Evolutionary conservation across 2,329 filamentous ascomycete species (phyloP).

Genomic region (Didymellaceae sp.): DNA sequence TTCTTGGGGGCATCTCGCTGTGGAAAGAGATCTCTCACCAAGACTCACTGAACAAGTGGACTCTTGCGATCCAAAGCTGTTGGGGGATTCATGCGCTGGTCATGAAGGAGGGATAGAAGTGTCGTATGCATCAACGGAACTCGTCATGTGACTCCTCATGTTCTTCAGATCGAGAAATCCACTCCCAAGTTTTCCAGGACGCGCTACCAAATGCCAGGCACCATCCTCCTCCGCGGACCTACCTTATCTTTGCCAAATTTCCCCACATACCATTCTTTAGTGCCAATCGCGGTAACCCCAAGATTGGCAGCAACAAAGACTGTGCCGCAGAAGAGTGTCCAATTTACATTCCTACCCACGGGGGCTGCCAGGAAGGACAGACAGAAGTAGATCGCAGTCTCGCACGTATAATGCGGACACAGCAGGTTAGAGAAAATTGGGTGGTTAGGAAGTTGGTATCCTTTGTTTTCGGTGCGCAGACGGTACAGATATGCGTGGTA

Average conservation of each 20-base stretch:
- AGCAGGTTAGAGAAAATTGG: slow-evolving; percentile 75
- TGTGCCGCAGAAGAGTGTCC: slow-evolving; percentile 72
- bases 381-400: slow-evolving; percentile 83
- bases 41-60: no score
- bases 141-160: neutral
- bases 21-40: no score
- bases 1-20: no score
- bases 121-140: no score
- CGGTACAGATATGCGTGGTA: slow-evolving; percentile 56
- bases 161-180: no score
- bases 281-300: slow-evolving; percentile 79
- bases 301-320: slow-evolving; percentile 81
- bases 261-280: slow-evolving; percentile 63
- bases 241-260: slow-evolving; percentile 44
- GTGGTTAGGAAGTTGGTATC: slow-evolving; percentile 80
- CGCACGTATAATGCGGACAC: slow-evolving; percentile 90
- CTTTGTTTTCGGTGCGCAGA: slow-evolving; percentile 52
- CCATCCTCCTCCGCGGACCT: slow-evolving; percentile 37
- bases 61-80: no score
- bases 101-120: no score
- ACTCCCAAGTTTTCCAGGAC: slow-evolving; percentile 3
- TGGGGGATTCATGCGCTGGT: no score
- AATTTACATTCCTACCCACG: slow-evolving; percentile 68
- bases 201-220: slow-evolving; percentile 42
- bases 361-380: slow-evolving; percentile 78